Evolutionary conservation across 2,329 filamentous ascomycete genomes (phyloP).

Genomic region (Helminthosporium solani): DNA sequence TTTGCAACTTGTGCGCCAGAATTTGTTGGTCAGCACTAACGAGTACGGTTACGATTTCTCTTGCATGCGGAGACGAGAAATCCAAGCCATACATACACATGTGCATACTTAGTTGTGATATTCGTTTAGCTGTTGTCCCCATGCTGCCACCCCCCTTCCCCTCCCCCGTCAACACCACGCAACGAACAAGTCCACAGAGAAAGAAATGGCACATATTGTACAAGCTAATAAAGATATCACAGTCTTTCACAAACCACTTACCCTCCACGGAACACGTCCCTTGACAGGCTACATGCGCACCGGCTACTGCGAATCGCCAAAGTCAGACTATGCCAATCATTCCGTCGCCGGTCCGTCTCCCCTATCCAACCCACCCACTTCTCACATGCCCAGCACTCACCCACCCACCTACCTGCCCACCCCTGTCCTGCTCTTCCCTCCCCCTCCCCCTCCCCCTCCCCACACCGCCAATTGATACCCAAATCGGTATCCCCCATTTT

Average conservation of each 20-base stretch:
- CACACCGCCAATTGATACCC: background rate
- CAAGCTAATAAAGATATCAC: no score
- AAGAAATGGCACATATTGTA: no score
- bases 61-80: background rate
- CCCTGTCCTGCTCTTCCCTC: background rate
- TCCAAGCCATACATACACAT: no score
- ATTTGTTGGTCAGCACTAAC: background rate
- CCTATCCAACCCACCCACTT: background rate
- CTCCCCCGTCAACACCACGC: no score
- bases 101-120: no score
- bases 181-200: no score
- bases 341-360: conserved; percentile 52
- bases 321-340: conserved; percentile 60
- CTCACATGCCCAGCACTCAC: background rate
- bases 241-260: conserved; percentile 61
- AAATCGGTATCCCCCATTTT: no score
- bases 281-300: conserved; percentile 63
- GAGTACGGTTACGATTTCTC: background rate
- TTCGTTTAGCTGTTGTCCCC: no score
- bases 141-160: no score
- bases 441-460: background rate
- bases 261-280: conserved; percentile 58
- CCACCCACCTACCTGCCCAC: no score
- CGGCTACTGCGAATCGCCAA: conserved; percentile 60
- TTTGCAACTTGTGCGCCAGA: no score